Evolutionary conservation across 2,329 filamentous ascomycete species (phyloP).

Genomic region (Pseudogymnoascus sp.): DNA sequence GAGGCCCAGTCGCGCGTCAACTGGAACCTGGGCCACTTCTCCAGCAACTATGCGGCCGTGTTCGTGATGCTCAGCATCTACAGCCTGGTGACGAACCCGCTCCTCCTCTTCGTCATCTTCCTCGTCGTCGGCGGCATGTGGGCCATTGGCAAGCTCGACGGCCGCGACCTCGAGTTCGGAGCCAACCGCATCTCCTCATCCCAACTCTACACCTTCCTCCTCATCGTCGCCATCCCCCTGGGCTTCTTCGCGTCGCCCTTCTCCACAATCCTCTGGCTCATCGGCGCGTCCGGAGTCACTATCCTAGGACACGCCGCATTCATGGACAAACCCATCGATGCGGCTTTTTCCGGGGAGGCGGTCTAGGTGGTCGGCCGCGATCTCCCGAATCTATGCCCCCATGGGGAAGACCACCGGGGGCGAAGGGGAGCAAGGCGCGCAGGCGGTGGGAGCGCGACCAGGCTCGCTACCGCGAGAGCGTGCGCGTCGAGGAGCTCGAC

Average conservation of each 20-base stretch:
- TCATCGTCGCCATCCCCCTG: slow-evolving; percentile 76
- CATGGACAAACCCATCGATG: slow-evolving; percentile 98
- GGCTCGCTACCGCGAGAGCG: slow-evolving; percentile 43
- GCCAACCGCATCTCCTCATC: slow-evolving; percentile 76
- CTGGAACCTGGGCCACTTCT: slow-evolving; percentile 96
- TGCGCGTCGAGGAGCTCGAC: slow-evolving; percentile 59
- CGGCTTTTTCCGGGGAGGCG: slow-evolving; percentile 99
- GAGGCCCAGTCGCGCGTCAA: slow-evolving; percentile 89
- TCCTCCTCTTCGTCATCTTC: slow-evolving; percentile 86
- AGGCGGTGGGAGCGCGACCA: slow-evolving; percentile 44
- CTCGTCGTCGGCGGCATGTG: slow-evolving; percentile 82
- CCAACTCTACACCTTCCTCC: slow-evolving; percentile 85
- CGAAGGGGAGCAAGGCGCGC: slow-evolving; percentile 59
- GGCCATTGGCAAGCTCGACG: slow-evolving; percentile 83
- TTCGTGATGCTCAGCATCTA: slow-evolving; percentile 96
- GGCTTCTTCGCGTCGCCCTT: slow-evolving; percentile 81
- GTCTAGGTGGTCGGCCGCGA: slow-evolving; percentile 99
- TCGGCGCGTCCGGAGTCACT: slow-evolving; percentile 87
- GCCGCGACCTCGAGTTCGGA: slow-evolving; percentile 80
- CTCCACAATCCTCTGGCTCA: slow-evolving; percentile 83
- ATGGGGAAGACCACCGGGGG: slow-evolving; percentile 99
- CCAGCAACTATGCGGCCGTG: slow-evolving; percentile 93
- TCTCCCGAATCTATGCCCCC: slow-evolving; percentile 88
- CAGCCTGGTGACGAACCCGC: slow-evolving; percentile 78
- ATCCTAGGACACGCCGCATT: slow-evolving; percentile 92